Evolutionary conservation across 2,329 filamentous ascomycete genomes (phyloP), one percentile per base, ranked within the genome.

Genomic region (Colletotrichum sublineola): DNA sequence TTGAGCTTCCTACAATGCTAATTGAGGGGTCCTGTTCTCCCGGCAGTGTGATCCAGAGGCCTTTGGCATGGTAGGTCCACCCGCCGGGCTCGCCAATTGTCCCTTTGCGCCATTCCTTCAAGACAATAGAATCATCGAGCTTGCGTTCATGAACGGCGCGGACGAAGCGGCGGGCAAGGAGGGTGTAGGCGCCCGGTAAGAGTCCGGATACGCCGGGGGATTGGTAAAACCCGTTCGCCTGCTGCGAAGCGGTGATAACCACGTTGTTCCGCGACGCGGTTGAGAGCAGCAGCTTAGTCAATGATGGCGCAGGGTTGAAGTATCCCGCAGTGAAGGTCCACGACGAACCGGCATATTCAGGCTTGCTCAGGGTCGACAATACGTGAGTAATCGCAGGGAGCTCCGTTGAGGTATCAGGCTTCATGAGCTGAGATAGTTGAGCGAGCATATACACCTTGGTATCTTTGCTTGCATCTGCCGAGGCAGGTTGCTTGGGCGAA

Each of bases 271-370:
- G 82, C 0, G 92, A 93, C 1, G 91, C 88, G 0, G 94, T 95
- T 8, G 88, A 86, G 42, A 99, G 90, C 0, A 99, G 86, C 0
- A 97, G 88, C 50, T 91, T 89, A 2, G 94, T 95, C 29, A 98
- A 89, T 5, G 92, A 91, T 0, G 95, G 93, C 8, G 95, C 95
- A 68, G 97, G 97, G 84, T 99, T 99, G 85, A 99, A 99, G 84
- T 99, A 99, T 64, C 96, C 96, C 0, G 96, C 96, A 0, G 96
- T 98, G 81, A 99, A 98, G 0, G 94, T 96, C 96, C 96, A 99
- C 18, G 90, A 92, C 0, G 93, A 93, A 44, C 89, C 87, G 12
- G 86, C 84, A 77, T 94, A 93, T 7, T 87, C 83, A 0, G 92
- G 88, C 0, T 81, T 83, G 0, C 92, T 87, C 4, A 98, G 87